Conservation (phyloP, 2,329 filamentous ascomycete species). For the Chaetothyriales sp. region DNA sequence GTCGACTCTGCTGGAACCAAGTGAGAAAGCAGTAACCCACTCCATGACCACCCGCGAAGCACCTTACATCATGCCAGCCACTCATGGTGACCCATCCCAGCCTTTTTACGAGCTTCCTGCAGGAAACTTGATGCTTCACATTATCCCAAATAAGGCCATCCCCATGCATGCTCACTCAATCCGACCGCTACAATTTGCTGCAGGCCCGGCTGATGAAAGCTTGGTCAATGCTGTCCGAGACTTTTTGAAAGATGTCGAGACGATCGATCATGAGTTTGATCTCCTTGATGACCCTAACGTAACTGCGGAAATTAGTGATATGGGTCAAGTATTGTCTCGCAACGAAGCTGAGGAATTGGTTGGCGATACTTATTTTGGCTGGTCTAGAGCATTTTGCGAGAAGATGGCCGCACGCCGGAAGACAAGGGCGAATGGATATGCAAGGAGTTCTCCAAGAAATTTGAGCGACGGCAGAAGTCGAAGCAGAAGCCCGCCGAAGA, state of each 20-base stretch:
- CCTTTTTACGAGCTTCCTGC: slow-evolving; percentile 74
- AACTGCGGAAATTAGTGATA: slow-evolving; percentile 52
- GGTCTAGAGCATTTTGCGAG: slow-evolving; percentile 66
- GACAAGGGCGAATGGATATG: slow-evolving; percentile 4
- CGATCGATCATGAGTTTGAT: slow-evolving; percentile 29
- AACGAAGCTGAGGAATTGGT: slow-evolving; percentile 52
- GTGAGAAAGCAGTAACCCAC: not conserved
- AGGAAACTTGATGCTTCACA: slow-evolving; percentile 62
- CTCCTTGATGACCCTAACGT: slow-evolving; percentile 41
- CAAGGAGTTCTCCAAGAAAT: slow-evolving; percentile 6
- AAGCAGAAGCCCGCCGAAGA: slow-evolving; percentile 1
- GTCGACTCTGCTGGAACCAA: not conserved
- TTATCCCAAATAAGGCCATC: slow-evolving; percentile 58
- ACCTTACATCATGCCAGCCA: slow-evolving; percentile 58
- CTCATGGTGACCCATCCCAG: slow-evolving; percentile 57
- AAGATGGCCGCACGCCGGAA: slow-evolving; percentile 49
- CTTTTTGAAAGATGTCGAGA: slow-evolving; percentile 54
- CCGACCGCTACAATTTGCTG: slow-evolving; percentile 53
- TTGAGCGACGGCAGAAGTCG: slow-evolving; percentile 7
- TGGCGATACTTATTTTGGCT: slow-evolving; percentile 72
- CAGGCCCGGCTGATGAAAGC: slow-evolving; percentile 52
- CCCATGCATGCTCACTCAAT: slow-evolving; percentile 59
- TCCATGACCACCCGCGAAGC: slow-evolving; percentile 23
- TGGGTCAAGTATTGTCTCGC: slow-evolving; percentile 53
- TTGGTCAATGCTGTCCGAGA: slow-evolving; percentile 53